These are phyloP conservation scores for Venustampulla echinocandica DNA, from an alignment of 495 filamentous ascomycete species.

Conservation along the genomic window DNA sequence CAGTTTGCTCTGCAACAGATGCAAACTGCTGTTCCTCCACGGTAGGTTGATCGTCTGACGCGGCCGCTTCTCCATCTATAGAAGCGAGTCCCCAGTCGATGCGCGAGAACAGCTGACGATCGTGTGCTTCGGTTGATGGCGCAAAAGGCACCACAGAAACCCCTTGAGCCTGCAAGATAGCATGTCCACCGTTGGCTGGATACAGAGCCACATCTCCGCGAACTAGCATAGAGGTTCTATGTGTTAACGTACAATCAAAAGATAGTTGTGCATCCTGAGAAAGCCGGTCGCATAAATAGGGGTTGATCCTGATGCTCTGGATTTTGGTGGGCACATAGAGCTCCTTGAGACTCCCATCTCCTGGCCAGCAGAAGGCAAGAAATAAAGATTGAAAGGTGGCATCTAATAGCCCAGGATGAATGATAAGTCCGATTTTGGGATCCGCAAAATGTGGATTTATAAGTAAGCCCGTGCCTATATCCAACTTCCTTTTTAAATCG, in stretches of 20 bases:
- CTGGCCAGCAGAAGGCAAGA: constrained; percentile 30
- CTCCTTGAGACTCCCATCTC: constrained; percentile 23
- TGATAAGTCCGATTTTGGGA: constrained; percentile 18
- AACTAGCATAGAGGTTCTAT: constrained; percentile 1
- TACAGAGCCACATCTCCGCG: constrained; percentile 22
- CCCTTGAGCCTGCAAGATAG: constrained; percentile 24
- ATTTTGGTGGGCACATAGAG: constrained; percentile 28
- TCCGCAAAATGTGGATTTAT: neutral
- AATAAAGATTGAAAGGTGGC: constrained; percentile 33
- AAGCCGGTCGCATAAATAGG: constrained; percentile 23
- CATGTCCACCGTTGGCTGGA: neutral
- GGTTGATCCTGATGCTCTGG: constrained; percentile 19
- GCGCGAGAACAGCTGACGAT: neutral
- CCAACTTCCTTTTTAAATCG: constrained; percentile 3
- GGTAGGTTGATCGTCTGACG: neutral
- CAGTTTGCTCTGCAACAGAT: neutral
- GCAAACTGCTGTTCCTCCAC: neutral
- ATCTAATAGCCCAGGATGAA: constrained; percentile 35
- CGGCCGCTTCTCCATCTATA: neutral
- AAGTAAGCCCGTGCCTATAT: constrained; percentile 8
- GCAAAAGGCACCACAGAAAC: constrained; percentile 3
- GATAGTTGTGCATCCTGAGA: constrained; percentile 14
- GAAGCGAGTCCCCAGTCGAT: neutral
- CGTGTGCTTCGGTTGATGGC: neutral
- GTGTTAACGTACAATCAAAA: constrained; percentile 6